Evolutionary conservation across 768 basidiomycete species (phyloP).

Genomic region (Lactarius vividus): DNA sequence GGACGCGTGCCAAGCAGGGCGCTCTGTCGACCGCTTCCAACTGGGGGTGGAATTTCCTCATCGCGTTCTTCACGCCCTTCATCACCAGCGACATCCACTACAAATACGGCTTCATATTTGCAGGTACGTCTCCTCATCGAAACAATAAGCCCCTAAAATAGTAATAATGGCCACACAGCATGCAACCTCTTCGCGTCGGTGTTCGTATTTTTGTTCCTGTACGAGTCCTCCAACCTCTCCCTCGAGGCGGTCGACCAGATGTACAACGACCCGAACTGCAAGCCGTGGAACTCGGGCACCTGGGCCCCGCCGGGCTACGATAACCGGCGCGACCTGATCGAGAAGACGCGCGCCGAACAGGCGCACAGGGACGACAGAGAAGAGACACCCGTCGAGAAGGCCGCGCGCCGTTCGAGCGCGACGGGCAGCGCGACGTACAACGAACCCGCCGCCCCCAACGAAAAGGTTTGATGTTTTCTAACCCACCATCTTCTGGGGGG

Average conservation of each 20-base stretch:
- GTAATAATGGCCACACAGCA: conserved; percentile 29
- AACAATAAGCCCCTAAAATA: no score
- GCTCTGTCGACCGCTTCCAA: conserved; percentile 62
- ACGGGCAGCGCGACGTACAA: not conserved
- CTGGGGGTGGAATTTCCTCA: conserved; percentile 68
- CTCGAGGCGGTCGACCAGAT: conserved; percentile 66
- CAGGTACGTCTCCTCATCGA: conserved; percentile 38
- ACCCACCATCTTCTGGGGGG: not conserved
- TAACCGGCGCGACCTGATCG: conserved; percentile 45
- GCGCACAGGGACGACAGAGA: conserved; percentile 30
- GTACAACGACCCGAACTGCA: conserved; percentile 62
- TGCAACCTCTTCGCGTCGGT: conserved; percentile 59
- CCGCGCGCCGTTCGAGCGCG: conserved; percentile 1
- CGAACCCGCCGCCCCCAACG: not conserved
- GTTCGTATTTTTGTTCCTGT: conserved; percentile 71
- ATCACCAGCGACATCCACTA: conserved; percentile 56
- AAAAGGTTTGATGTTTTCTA: not conserved
- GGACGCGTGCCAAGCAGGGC: conserved; percentile 69
- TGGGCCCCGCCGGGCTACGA: conserved; percentile 62
- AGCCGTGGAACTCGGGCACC: conserved; percentile 59
- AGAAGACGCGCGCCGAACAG: conserved; percentile 44
- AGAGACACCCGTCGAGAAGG: not conserved
- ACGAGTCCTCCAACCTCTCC: conserved; percentile 65
- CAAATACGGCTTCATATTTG: conserved; percentile 70
- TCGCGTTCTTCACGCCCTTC: conserved; percentile 80